Percentiles rank a stretch among this genome's conserved stretches.
These are phyloP conservation scores for Dentipellis fragilis DNA, from an alignment of 768 basidiomycete genomes.

Conservation along the genomic window DNA sequence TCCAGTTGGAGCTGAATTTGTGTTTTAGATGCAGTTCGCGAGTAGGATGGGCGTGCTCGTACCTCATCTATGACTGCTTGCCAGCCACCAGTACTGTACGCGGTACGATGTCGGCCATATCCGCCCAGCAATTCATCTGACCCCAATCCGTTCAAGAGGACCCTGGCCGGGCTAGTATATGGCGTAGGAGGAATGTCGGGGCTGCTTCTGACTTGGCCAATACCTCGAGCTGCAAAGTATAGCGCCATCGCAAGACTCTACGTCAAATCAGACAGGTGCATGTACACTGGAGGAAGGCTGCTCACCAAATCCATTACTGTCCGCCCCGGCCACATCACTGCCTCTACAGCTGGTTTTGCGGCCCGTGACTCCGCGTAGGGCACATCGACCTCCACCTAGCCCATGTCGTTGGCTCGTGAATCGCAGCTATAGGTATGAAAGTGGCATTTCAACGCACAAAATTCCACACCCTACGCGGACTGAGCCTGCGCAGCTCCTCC, in stretches of 20 bases:
- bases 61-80: constrained; percentile 75
- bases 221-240: constrained; percentile 84
- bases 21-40: neutral
- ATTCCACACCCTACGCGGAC: constrained; percentile 79
- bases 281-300: neutral
- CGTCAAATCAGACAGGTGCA: neutral
- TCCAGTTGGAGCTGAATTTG: constrained; percentile 71
- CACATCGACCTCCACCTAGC: constrained; percentile 77
- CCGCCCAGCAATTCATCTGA: constrained; percentile 95
- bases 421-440: neutral
- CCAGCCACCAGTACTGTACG: constrained; percentile 64
- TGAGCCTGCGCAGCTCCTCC: constrained; percentile 65
- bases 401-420: constrained; percentile 5
- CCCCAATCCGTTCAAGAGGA: constrained; percentile 84
- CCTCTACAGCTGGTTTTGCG: constrained; percentile 45
- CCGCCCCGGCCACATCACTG: constrained; percentile 66
- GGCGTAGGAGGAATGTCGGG: constrained; percentile 27
- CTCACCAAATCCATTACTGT: constrained; percentile 90
- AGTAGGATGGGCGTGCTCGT: neutral
- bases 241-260: constrained; percentile 89
- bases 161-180: constrained; percentile 70
- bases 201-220: constrained; percentile 42
- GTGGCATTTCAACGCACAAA: constrained; percentile 43
- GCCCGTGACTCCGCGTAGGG: constrained; percentile 69
- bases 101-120: constrained; percentile 80